These are phyloP conservation scores for Isatis tinctoria DNA, from an alignment of 345 rosid species.

Conservation along the genomic window DNA sequence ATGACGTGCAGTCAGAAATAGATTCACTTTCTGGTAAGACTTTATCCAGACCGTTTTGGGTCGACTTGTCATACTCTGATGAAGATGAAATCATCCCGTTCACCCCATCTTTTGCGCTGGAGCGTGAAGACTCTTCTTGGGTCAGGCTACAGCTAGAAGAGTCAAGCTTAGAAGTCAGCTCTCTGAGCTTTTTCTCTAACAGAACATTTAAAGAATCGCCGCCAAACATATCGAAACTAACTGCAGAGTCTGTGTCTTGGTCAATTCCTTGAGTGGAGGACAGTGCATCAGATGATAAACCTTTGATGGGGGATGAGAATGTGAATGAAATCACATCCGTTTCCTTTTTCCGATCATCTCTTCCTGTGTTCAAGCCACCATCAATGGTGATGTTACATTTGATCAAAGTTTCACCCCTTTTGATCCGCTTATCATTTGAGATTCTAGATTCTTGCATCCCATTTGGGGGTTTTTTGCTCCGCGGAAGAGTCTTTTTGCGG, in stretches of 20 bases:
- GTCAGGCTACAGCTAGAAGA: constrained; percentile 44
- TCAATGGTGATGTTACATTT: constrained; percentile 44
- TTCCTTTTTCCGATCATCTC: constrained; percentile 41
- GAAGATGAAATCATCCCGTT: constrained; percentile 20
- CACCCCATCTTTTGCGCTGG: constrained; percentile 28
- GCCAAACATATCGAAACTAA: constrained; percentile 42
- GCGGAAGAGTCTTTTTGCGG: constrained; percentile 38
- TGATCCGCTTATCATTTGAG: constrained; percentile 31
- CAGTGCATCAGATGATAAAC: constrained; percentile 34
- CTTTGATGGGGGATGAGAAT: constrained; percentile 69
- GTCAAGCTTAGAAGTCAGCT: constrained; percentile 60
- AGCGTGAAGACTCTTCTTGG: constrained; percentile 38
- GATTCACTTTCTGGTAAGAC: constrained; percentile 27
- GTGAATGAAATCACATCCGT: constrained; percentile 87
- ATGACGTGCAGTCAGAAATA: constrained; percentile 40
- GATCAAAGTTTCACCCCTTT: constrained; percentile 36
- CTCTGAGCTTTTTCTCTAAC: constrained; percentile 73
- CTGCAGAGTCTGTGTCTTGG: constrained; percentile 29
- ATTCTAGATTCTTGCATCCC: constrained; percentile 33
- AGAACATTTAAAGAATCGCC: constrained; percentile 55
- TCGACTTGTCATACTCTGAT: constrained; percentile 28
- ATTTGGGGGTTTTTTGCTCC: constrained; percentile 40
- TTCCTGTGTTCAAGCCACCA: constrained; percentile 26
- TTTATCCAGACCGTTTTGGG: constrained; percentile 34
- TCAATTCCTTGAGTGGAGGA: constrained; percentile 30